A percentile compares a stretch with the other conserved stretches of the same genome.
phyloP scores from a whole-genome alignment of 768 basidiomycete species.

The Tricholoma sp. region DNA sequence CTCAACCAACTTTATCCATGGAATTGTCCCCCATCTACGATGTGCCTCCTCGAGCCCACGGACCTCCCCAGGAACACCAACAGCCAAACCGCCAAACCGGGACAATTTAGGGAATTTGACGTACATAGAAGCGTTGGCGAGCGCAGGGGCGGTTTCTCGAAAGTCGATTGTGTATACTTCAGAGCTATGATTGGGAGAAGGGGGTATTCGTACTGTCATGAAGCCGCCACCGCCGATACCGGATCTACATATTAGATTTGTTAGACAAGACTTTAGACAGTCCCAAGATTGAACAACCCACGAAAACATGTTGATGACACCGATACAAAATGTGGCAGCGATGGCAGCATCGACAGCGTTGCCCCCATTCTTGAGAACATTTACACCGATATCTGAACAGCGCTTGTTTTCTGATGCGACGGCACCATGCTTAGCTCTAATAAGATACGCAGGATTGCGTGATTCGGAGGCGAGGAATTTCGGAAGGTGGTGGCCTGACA shows the following conservation, averaged over 20 bases:
- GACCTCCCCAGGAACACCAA: slow-evolving; percentile 91
- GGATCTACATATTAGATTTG: slow-evolving; percentile 37
- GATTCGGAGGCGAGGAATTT: neutral
- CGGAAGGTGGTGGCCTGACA: neutral
- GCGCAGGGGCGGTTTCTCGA: slow-evolving; percentile 78
- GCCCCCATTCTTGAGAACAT: slow-evolving; percentile 73
- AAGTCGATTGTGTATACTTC: slow-evolving; percentile 79
- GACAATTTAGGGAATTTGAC: slow-evolving; percentile 45
- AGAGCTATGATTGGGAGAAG: slow-evolving; percentile 39
- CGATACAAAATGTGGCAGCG: slow-evolving; percentile 70
- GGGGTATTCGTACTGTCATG: slow-evolving; percentile 77
- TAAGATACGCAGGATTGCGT: slow-evolving; percentile 41
- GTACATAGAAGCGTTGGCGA: slow-evolving; percentile 78
- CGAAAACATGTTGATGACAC: slow-evolving; percentile 90
- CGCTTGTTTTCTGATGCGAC: slow-evolving; percentile 85
- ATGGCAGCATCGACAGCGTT: slow-evolving; percentile 90
- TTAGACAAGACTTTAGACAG: neutral
- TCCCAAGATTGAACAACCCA: slow-evolving; percentile 30
- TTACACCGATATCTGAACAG: slow-evolving; percentile 84
- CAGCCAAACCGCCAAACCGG: slow-evolving; percentile 71
- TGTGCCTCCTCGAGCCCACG: slow-evolving; percentile 84
- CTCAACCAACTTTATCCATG: slow-evolving; percentile 74
- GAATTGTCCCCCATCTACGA: slow-evolving; percentile 71
- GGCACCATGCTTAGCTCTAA: slow-evolving; percentile 68
- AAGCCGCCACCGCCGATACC: slow-evolving; percentile 89